phyloP scores from a whole-genome alignment of 768 basidiomycete genomes.

The Collybia mongolica region DNA sequence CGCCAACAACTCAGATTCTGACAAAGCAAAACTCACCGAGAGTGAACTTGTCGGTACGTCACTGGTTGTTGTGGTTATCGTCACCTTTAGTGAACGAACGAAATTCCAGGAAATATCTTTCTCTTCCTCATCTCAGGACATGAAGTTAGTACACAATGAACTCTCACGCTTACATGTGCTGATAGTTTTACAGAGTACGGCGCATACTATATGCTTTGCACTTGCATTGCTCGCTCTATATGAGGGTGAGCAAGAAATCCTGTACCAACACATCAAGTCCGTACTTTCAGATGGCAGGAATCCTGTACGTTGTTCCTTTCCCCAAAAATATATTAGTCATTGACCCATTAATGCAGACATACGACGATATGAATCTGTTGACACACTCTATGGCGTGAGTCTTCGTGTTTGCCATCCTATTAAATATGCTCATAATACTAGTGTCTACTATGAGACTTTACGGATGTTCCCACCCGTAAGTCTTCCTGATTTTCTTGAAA shows the following conservation, averaged over 20 bases:
- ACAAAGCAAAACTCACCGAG: constrained; percentile 34
- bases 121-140: constrained; percentile 60
- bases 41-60: constrained; percentile 38
- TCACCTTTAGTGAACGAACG: no score
- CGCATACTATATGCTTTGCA: constrained; percentile 35
- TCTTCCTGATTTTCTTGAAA: not conserved
- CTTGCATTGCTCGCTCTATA: constrained; percentile 42
- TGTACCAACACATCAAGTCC: constrained; percentile 36
- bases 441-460: constrained; percentile 51
- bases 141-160: constrained; percentile 34
- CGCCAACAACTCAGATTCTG: constrained; percentile 41
- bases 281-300: constrained; percentile 27
- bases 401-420: not conserved
- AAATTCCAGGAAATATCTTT: constrained; percentile 47
- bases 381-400: constrained; percentile 38
- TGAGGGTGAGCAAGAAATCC: constrained; percentile 39
- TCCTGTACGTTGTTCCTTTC: constrained; percentile 24
- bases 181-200: constrained; percentile 28
- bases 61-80: no score
- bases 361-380: constrained; percentile 38
- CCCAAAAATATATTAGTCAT: not conserved
- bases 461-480: constrained; percentile 46
- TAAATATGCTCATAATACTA: constrained; percentile 11
- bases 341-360: constrained; percentile 23
- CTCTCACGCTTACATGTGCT: no score